Evolutionary conservation across 2,329 filamentous ascomycete genomes (phyloP), one percentile per base, ranked within the genome.

Genomic region (Torrubiella hemipterigena): DNA sequence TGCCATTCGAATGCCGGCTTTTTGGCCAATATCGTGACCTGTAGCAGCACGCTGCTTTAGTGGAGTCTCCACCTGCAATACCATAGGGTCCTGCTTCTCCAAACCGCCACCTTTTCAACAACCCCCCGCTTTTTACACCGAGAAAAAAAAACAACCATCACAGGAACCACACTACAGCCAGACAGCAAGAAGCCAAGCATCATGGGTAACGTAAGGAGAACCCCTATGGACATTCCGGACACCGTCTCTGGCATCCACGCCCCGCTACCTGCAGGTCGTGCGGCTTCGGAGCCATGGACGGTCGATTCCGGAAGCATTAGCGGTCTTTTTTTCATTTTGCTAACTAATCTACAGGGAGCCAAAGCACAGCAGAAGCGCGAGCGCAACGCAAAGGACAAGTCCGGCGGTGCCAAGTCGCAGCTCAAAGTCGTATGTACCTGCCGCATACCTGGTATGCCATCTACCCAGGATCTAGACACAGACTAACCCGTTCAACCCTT

Each of bases 311-410:
- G n/a, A n/a, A n/a, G n/a, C n/a, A n/a, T n/a, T n/a, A n/a, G n/a
- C n/a, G n/a, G n/a, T n/a, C n/a, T n/a, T n/a, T n/a, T n/a, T n/a
- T 26, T 11, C 32, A 31, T 37, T 32, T 45, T 52, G 32, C 51
- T 44, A 18, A 24, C 25, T 13, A 25, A 18, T 9, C 21, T 38
- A 6, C 33, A 74, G 69, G 75, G 75, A 61, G 71, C 70, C 55
- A 78, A 74, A 56, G 73, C 75, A 52, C 63, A 68, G 52, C 72
- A 77, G 59, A 81, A 81, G 72, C 77, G 79, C 42, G 79, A 81
- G 55, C 77, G 78, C 58, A 76, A 76, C 53, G 62, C 63, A 41
- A 79, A 81, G 58, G 69, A 79, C 40, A 53, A 52, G 41, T 70
- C 65, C 49, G 58, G 54, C 31, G 56, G 53, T 33, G 67, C 70